Evolutionary conservation across 106 monocot species (phyloP), one percentile per base, ranked within the genome.

Genomic region (Triglochin maritima): DNA sequence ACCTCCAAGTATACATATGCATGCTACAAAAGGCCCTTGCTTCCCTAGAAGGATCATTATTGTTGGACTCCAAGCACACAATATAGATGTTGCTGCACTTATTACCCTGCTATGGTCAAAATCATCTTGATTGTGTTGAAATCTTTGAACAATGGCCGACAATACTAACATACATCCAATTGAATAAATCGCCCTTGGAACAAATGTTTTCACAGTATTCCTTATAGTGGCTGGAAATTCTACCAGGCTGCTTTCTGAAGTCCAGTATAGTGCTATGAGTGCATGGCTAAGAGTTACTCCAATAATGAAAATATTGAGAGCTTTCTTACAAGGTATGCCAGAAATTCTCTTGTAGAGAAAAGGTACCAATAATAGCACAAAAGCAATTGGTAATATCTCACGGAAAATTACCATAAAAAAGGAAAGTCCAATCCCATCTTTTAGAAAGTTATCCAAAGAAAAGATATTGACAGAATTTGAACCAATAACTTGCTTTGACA

Each of bases 21-120:
- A 69, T 68, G 74, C 83, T 76, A 74, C 82, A 64, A 79, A 72
- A n/a, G 92, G 77, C 49, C 98, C 82, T 84, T 92, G 92, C 50
- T 70, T 92, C 75, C 98, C 98, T 50, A 89, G 75, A 56, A 98
- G 69, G 77, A 98, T 79, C 62, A 98, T 63, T 42, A 98, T 72
- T 64, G 86, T 92, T 51, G 98, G 66, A 73, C 82, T 86, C 86
- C 88, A 92, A 59, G 82, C 74, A 81, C 81, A 79, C 69, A 92
- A 57, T 82, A 89, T 82, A 12, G 58, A 42, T 5, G 81, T 41
- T 57, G 86, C 59, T 43, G 70, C 74, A 73, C 44, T 68, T 56
- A 61, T 10, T 67, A 81, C 64, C 12, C 65, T 64, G 73, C 74
- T 77, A 53, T 46, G 45, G 49, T 63, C 42, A 69, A 78, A 65